phyloP scores from a whole-genome alignment of 1,284 basidiomycete species.

The Afroboletus lepidellus region DNA sequence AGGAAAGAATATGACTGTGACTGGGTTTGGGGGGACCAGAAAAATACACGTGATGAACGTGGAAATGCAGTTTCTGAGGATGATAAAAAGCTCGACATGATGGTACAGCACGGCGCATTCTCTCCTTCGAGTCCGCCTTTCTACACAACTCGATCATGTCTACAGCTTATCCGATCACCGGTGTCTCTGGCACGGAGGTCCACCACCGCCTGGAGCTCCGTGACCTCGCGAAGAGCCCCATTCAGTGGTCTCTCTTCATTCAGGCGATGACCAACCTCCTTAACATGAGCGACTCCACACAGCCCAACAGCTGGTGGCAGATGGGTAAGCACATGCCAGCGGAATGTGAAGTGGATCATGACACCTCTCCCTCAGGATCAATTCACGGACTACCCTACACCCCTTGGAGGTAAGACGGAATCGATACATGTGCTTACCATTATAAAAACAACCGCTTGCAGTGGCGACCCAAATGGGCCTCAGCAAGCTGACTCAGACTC shows the following conservation, averaged over 20 bases:
- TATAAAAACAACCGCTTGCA: neutral
- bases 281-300: slow-evolving; percentile 12
- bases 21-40: too few relatives aligned
- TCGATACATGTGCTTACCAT: neutral
- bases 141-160: too few relatives aligned
- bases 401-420: slow-evolving; percentile 9
- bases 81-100: too few relatives aligned
- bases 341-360: neutral
- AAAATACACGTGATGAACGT: too few relatives aligned
- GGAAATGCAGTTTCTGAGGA: too few relatives aligned
- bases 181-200: neutral
- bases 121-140: too few relatives aligned
- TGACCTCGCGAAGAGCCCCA: slow-evolving; percentile 7
- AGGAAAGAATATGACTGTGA: too few relatives aligned
- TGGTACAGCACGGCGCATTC: too few relatives aligned
- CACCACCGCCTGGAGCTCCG: slow-evolving; percentile 17
- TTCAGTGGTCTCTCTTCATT: slow-evolving; percentile 8
- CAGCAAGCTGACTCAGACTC: neutral
- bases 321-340: slow-evolving; percentile 3
- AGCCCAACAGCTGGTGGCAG: slow-evolving; percentile 23
- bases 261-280: slow-evolving; percentile 8
- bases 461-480: slow-evolving; percentile 17
- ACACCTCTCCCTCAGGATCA: slow-evolving; percentile 1
- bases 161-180: slow-evolving; percentile 8
- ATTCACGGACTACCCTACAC: slow-evolving; percentile 19